A percentile compares a stretch with the other conserved stretches of the same genome.
These are phyloP conservation scores for Pinus taeda DNA, from an alignment of 75 land plant species.

Conservation along the genomic window DNA sequence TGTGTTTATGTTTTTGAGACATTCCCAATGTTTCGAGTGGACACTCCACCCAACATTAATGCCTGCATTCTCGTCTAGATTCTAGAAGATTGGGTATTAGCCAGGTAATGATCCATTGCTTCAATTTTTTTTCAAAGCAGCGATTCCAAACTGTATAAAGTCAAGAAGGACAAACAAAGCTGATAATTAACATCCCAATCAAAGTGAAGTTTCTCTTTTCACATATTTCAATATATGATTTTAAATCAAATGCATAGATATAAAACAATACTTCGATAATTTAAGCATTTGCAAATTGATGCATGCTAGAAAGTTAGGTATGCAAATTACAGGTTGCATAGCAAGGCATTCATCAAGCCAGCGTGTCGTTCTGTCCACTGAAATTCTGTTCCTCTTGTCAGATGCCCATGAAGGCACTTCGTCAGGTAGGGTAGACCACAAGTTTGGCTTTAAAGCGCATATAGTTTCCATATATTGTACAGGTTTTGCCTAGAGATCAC, in stretches of 20 bases:
- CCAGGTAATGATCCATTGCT: too few species aligned
- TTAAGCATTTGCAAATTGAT: neutral
- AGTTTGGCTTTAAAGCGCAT: conserved; percentile 62
- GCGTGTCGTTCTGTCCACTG: conserved; percentile 79
- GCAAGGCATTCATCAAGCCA: conserved; percentile 93
- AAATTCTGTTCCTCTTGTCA: conserved; percentile 69
- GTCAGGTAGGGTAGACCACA: conserved; percentile 87
- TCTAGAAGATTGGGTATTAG: too few species aligned
- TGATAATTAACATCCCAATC: neutral
- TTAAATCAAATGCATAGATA: neutral
- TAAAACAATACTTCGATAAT: neutral
- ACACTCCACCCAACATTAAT: too few species aligned
- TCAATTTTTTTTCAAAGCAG: neutral
- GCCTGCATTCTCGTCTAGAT: too few species aligned
- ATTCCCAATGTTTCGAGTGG: too few species aligned
- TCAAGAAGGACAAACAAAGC: neutral
- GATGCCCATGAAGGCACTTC: conserved; percentile 89
- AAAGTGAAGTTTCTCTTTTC: neutral
- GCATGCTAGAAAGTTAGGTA: conserved; percentile 3
- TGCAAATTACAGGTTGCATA: conserved; percentile 36
- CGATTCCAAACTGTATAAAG: neutral
- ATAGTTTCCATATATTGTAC: conserved; percentile 75
- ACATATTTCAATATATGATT: neutral
- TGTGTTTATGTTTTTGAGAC: too few species aligned
- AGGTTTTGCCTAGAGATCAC: conserved; percentile 59